Base-by-base conservation (phyloP, 2,329 filamentous ascomycete genomes). In the Beauveria sp. region DNA sequence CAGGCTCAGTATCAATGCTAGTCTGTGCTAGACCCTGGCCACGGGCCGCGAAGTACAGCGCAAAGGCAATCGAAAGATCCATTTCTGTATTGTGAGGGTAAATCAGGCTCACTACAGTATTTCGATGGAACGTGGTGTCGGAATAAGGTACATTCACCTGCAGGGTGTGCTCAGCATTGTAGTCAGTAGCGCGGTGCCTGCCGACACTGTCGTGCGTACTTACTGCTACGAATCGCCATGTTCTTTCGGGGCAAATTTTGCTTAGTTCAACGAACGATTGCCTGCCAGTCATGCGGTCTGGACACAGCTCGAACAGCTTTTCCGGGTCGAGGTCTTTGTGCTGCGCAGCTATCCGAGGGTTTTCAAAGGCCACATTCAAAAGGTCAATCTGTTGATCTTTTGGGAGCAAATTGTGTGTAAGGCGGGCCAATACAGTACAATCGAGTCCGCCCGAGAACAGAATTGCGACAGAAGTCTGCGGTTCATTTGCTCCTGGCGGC, bases 21-120 rank as follows among this genome's bases (percentile, higher is more conserved):
- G 66, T 70, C 60, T 76, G 76, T 45, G 80, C 77, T 20, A 72
- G 66, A 0, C 88, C 91, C 56, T 77, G 73, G 1, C 92, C 93
- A 45, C 91, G 84, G 0, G 93, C 88, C 6, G 95, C 92, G 76
- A 99, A 99, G 73, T 97, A 98, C n/a, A 99, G 80, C 0, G 95
- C 95, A 67, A 84, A 88, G 0, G 90, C 89, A 68, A 99, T 99
- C 3, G 95, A 99, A 1, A 99, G 80, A 69, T 99, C 95, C 95
- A 99, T 99, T 74, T 99, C 95, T 0, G 95, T 99, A 67, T 96
- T 93, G 74, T 99, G 95, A 0, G 95, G 95, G 67, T 89, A 82
- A 72, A 99, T 97, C 20, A 99, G 79, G 2, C 84, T 81, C 43
- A 93, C 83, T 22, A 99, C 83, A 28, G 81, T 81, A 3, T 81